A percentile compares a stretch with the other conserved stretches of the same genome.
Evolutionary conservation across 2,329 filamentous ascomycete genomes (phyloP).

Genomic region (Neocatenulostroma microsporum): DNA sequence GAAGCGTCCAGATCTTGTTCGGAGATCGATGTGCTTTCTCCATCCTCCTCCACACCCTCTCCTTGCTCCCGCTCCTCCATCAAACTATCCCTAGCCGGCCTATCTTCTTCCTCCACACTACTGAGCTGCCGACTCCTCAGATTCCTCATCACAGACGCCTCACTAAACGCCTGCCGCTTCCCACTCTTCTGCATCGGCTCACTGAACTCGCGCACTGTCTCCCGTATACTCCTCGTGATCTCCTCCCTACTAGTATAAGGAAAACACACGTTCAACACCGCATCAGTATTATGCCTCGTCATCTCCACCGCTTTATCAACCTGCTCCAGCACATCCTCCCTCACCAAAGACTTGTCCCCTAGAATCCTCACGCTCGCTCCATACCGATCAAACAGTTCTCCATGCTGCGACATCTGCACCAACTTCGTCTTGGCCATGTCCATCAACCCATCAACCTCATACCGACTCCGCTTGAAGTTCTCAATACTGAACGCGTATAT

Average conservation of each 20-base stretch:
- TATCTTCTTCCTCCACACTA: conserved; percentile 30
- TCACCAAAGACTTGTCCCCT: conserved; percentile 75
- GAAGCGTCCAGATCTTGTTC: conserved; percentile 23
- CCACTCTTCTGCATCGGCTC: conserved; percentile 39
- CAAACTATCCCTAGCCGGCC: not conserved
- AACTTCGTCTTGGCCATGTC: conserved; percentile 95
- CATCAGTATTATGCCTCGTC: conserved; percentile 74
- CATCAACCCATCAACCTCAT: conserved; percentile 96
- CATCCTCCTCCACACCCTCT: conserved; percentile 9
- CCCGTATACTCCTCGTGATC: conserved; percentile 81
- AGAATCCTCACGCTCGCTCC: conserved; percentile 80
- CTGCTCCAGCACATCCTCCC: conserved; percentile 78
- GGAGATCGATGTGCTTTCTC: conserved; percentile 14
- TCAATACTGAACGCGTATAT: conserved; percentile 99
- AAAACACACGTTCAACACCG: conserved; percentile 88
- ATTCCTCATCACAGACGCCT: conserved; percentile 77
- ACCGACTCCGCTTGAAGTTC: conserved; percentile 95
- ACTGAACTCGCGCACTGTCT: conserved; percentile 80
- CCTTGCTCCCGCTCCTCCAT: not conserved
- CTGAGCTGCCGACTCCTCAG: conserved; percentile 52
- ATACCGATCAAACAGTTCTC: conserved; percentile 85
- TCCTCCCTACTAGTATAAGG: conserved; percentile 95
- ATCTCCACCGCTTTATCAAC: conserved; percentile 79
- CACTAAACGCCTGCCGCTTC: conserved; percentile 65
- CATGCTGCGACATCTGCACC: conserved; percentile 83